Conservation (phyloP, 106 monocot genomes). For the Ottelia alismoides region DNA sequence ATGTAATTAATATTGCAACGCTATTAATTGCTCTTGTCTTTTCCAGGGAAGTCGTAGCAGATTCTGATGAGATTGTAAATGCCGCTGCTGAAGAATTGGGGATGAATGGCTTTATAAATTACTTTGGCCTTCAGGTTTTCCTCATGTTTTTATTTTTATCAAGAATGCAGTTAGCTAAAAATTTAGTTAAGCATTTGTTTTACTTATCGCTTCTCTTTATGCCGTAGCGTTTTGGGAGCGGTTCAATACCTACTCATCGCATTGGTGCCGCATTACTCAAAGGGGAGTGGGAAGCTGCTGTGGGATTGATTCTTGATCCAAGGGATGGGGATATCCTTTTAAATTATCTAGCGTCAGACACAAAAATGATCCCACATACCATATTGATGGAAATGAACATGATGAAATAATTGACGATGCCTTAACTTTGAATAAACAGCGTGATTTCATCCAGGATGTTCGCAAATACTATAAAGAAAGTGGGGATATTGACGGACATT, state of each 20-base stretch:
- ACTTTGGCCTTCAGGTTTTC: slow-evolving; percentile 83
- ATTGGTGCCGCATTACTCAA: slow-evolving; percentile 85
- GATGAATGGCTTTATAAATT: slow-evolving; percentile 88
- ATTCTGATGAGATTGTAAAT: slow-evolving; percentile 59
- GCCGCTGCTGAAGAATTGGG: slow-evolving; percentile 61
- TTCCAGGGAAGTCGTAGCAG: slow-evolving; percentile 69
- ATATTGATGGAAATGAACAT: too few species aligned
- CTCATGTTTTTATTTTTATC: too few species aligned
- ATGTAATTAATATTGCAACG: too few species aligned
- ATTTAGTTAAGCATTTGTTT: too few species aligned
- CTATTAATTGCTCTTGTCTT: too few species aligned
- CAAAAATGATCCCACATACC: too few species aligned
- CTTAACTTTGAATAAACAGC: slow-evolving; percentile 59
- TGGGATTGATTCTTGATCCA: slow-evolving; percentile 85
- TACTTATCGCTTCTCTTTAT: too few species aligned
- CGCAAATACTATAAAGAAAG: slow-evolving; percentile 59
- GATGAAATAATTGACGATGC: too few species aligned
- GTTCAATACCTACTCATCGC: slow-evolving; percentile 91
- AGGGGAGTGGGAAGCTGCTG: slow-evolving; percentile 86
- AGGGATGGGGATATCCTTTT: slow-evolving; percentile 98
- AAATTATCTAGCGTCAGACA: too few species aligned
- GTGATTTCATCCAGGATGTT: slow-evolving; percentile 32
- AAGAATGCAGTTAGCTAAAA: too few species aligned
- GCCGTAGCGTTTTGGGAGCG: slow-evolving; percentile 91
- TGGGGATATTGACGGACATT: slow-evolving; percentile 65